These are phyloP conservation scores for Saturnispora zaruensis DNA, from an alignment of 805 yeast genomes.

Conservation along the genomic window DNA sequence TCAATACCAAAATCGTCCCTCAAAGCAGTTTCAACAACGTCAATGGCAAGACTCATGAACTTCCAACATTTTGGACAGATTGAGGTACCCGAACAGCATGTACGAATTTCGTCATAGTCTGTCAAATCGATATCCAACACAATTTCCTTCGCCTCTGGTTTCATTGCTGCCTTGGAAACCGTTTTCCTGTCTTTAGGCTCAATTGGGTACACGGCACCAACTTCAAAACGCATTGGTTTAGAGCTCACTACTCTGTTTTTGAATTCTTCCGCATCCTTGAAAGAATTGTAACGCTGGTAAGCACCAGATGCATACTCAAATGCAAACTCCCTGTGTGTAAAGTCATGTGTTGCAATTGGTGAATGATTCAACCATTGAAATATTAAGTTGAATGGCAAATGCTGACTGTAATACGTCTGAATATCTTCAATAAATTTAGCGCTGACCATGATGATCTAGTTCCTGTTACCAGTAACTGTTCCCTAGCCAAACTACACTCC, in stretches of 20 bases:
- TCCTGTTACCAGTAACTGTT: background rate
- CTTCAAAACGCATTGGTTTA: constrained; percentile 85
- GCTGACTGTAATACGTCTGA: constrained; percentile 58
- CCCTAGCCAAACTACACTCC: background rate
- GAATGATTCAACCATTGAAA: constrained; percentile 89
- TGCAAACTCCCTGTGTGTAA: constrained; percentile 88
- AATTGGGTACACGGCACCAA: constrained; percentile 84
- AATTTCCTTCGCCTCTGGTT: constrained; percentile 76
- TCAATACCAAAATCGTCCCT: constrained; percentile 84
- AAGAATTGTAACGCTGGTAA: constrained; percentile 84
- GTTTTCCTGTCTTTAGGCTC: constrained; percentile 82
- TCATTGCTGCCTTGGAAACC: constrained; percentile 66
- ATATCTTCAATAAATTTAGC: constrained; percentile 41
- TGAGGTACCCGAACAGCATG: constrained; percentile 81
- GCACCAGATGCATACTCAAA: constrained; percentile 83
- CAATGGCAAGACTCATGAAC: constrained; percentile 77
- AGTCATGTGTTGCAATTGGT: constrained; percentile 63
- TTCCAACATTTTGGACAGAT: constrained; percentile 92
- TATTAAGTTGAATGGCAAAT: constrained; percentile 70
- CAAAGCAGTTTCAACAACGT: constrained; percentile 61
- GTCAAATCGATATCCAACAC: constrained; percentile 97
- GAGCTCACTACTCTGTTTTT: constrained; percentile 64
- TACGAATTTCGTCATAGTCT: constrained; percentile 88
- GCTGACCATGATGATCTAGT: background rate
- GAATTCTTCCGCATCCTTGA: constrained; percentile 56